Evolutionary conservation across 2,329 filamentous ascomycete genomes (phyloP), one percentile per base, ranked within the genome.

Genomic region (Biscogniauxia mediterranea): DNA sequence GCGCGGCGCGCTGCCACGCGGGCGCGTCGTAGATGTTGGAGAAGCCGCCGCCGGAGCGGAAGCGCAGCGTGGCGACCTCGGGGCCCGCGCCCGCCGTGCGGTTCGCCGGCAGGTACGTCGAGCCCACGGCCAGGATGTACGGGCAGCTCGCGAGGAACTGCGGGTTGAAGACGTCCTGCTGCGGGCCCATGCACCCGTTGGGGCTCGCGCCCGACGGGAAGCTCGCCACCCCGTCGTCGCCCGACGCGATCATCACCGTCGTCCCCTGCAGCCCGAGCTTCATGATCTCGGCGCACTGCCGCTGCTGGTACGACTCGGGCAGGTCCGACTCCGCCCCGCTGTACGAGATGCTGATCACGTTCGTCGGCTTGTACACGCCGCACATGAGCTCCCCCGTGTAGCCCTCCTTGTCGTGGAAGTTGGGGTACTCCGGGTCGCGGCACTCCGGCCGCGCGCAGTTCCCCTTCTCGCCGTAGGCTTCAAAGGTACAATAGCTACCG

Each of bases 301-400:
- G 76, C 64, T 81, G 75, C 65, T 85, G 81, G 72, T 88, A 88
- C 63, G 74, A 75, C 5, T 78, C 72, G 0, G 85, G 84, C 20
- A 86, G 75, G 21, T 81, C 81, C 5, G 74, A 73, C 71, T 88
- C 85, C 52, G 80, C 77, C 51, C 80, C 80, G 54, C 83, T 83
- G 69, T 86, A 86, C 3, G 80, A 83, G 65, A 87, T 82, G 46
- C 78, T 80, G 62, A 85, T 70, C 17, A 76, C 73, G 59, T 73
- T 71, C 6, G 71, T 72, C 13, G 79, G 72, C 42, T 71, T 59
- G 58, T 69, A 70, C 1, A 66, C 57, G n/a, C 68, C 70, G 62
- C 71, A 77, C 59, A 71, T 71, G 4, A 76, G 70, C 60, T 74
- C 67, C 13, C 80, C 80, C 57, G 79, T 78, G 72, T 84, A 85